A percentile compares a stretch with the other conserved stretches of the same genome.
These are phyloP conservation scores for Logfia minima DNA, from an alignment of 129 eudicot species.

Conservation along the genomic window DNA sequence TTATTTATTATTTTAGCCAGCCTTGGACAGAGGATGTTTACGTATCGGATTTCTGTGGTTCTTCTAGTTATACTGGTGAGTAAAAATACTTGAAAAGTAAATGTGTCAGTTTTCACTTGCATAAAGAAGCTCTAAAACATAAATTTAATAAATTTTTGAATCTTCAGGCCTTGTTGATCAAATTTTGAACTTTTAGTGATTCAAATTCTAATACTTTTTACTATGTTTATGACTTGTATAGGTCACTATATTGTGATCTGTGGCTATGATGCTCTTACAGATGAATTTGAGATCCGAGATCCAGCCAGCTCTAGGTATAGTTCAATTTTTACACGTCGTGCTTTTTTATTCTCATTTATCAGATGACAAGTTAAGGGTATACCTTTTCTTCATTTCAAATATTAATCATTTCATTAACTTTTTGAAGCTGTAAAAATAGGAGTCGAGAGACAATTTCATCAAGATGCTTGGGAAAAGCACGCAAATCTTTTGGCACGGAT, in stretches of 20 bases:
- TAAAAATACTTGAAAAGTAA: not conserved
- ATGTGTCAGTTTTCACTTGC: not conserved
- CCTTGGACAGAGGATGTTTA: conserved; percentile 58
- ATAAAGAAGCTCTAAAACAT: not conserved
- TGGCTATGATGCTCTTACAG: conserved; percentile 75
- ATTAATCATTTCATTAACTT: not conserved
- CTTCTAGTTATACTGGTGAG: conserved; percentile 76
- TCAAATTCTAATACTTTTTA: not conserved
- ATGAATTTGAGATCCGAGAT: conserved; percentile 91
- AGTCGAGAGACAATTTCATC: conserved; percentile 57
- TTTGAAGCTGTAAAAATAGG: conserved; percentile 42
- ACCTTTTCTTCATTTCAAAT: not conserved
- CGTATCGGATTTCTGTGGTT: conserved; percentile 45
- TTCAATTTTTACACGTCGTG: not conserved
- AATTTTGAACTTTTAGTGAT: not conserved
- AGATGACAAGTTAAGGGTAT: not conserved
- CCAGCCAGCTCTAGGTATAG: conserved; percentile 90
- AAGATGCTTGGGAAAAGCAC: conserved; percentile 72
- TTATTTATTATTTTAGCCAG: conserved; percentile 38
- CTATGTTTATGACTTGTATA: conserved; percentile 27
- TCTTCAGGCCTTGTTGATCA: not conserved
- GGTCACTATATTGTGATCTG: conserved; percentile 90
- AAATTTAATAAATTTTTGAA: not conserved
- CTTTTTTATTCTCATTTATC: not conserved
- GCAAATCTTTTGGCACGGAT: conserved; percentile 91